Percentiles rank a stretch among this genome's conserved stretches.
These are phyloP conservation scores for Krasilnikovozyma curviuscula DNA, from an alignment of 768 basidiomycete genomes.

Conservation along the genomic window DNA sequence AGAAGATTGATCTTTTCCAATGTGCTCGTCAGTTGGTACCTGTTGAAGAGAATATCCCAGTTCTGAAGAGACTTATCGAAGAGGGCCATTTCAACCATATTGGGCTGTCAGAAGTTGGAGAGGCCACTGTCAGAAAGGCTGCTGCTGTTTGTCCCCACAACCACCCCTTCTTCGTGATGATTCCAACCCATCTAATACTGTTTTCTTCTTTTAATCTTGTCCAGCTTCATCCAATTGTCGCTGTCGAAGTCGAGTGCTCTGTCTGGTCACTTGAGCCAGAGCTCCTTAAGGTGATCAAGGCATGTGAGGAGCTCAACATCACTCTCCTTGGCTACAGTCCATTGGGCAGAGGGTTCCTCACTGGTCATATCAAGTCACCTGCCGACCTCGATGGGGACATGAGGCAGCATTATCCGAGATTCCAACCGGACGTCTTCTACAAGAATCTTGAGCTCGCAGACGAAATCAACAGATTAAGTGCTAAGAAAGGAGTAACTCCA, in stretches of 20 bases:
- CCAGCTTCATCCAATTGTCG: constrained; percentile 38
- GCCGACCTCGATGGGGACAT: no score
- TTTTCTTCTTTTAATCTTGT: not conserved
- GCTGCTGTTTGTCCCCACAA: not conserved
- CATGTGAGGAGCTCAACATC: constrained; percentile 39
- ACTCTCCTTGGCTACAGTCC: constrained; percentile 43
- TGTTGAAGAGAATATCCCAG: not conserved
- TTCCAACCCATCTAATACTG: not conserved
- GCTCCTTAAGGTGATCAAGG: constrained; percentile 35
- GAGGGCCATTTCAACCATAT: constrained; percentile 45
- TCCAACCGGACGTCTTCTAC: no score
- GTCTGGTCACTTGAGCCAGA: constrained; percentile 41
- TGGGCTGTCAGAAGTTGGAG: constrained; percentile 39
- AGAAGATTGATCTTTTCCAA: constrained; percentile 44
- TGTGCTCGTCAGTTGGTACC: constrained; percentile 26
- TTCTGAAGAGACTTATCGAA: constrained; percentile 32
- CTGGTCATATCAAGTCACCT: no score
- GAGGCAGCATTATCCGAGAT: no score
- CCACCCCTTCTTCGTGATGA: not conserved
- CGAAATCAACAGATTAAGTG: constrained; percentile 25
- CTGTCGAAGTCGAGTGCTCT: constrained; percentile 50
- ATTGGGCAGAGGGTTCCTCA: no score
- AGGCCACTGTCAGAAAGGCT: constrained; percentile 10
- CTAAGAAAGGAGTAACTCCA: constrained; percentile 31
- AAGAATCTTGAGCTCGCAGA: constrained; percentile 15